phyloP scores from a whole-genome alignment of 805 yeast species.

The Sugiyamaella qingdaonensis region DNA sequence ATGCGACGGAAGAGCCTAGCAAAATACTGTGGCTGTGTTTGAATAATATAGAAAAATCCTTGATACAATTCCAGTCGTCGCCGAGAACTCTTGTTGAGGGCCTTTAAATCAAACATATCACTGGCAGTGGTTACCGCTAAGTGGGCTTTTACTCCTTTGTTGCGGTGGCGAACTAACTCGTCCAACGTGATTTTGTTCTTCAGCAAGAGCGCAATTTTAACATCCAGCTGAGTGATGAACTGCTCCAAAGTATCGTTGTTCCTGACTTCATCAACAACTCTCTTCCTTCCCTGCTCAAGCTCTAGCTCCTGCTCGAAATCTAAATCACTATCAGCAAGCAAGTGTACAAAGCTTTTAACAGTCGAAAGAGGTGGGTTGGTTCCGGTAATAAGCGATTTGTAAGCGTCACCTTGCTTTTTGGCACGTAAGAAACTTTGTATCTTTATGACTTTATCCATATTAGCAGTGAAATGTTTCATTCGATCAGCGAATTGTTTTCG shows the following conservation, averaged over 20 bases:
- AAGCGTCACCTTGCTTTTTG: constrained; percentile 64
- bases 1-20: constrained; percentile 45
- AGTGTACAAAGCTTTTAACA: constrained; percentile 68
- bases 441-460: constrained; percentile 56
- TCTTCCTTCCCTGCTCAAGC: constrained; percentile 61
- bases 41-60: constrained; percentile 73
- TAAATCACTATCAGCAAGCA: constrained; percentile 65
- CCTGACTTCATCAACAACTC: constrained; percentile 64
- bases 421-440: constrained; percentile 75
- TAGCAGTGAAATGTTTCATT: constrained; percentile 48
- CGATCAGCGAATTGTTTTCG: constrained; percentile 26
- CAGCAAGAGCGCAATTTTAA: constrained; percentile 71
- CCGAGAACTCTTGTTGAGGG: constrained; percentile 37
- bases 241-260: constrained; percentile 68
- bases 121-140: constrained; percentile 22
- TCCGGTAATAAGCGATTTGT: constrained; percentile 61
- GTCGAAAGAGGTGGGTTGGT: constrained; percentile 75
- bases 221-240: constrained; percentile 69
- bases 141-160: constrained; percentile 26
- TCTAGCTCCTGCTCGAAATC: constrained; percentile 74
- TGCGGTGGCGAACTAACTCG: constrained; percentile 50
- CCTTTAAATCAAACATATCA: constrained; percentile 35
- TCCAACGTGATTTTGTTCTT: constrained; percentile 76
- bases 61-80: constrained; percentile 64
- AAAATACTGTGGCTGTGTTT: constrained; percentile 75